These are phyloP conservation scores for Fusarium torreyae DNA, from an alignment of 2,329 filamentous ascomycete species.

Conservation along the genomic window DNA sequence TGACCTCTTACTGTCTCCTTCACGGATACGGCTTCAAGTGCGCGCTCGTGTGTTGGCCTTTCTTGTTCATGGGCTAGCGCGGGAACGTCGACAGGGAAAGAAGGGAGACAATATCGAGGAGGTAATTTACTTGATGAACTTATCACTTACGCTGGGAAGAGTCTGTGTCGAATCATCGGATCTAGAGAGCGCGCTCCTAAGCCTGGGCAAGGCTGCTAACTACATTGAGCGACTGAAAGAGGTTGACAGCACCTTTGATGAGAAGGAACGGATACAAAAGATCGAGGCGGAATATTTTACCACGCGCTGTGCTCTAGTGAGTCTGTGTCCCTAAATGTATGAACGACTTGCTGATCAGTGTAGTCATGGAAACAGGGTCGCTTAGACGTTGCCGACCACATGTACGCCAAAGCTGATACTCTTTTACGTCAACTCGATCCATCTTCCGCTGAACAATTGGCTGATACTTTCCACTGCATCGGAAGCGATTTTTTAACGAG, in stretches of 20 bases:
- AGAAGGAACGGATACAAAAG: conserved; percentile 42
- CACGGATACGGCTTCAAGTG: conserved; percentile 53
- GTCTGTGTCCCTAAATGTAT: conserved; percentile 39
- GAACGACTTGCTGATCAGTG: conserved; percentile 33
- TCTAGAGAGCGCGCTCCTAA: conserved; percentile 69
- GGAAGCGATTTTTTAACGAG: conserved; percentile 72
- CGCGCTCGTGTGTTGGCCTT: conserved; percentile 72
- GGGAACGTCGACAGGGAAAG: conserved; percentile 53
- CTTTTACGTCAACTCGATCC: conserved; percentile 60
- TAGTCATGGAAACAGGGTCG: conserved; percentile 83
- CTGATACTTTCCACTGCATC: conserved; percentile 80
- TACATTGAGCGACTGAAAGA: conserved; percentile 58
- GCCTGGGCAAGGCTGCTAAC: conserved; percentile 75
- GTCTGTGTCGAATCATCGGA: conserved; percentile 65
- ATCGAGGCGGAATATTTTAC: conserved; percentile 75
- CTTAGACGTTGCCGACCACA: conserved; percentile 82
- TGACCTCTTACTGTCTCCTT: conserved; percentile 39
- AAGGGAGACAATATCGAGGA: conserved; percentile 53
- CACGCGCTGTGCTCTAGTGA: conserved; percentile 76
- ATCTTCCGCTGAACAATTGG: conserved; percentile 70
- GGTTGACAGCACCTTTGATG: not conserved
- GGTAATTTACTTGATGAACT: conserved; percentile 72
- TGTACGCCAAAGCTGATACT: conserved; percentile 75
- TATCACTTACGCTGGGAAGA: conserved; percentile 77
- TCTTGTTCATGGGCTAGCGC: conserved; percentile 73